Evolutionary conservation across 2,329 filamentous ascomycete species (phyloP), one percentile per base, ranked within the genome.

Genomic region (Aspergillus sp.): DNA sequence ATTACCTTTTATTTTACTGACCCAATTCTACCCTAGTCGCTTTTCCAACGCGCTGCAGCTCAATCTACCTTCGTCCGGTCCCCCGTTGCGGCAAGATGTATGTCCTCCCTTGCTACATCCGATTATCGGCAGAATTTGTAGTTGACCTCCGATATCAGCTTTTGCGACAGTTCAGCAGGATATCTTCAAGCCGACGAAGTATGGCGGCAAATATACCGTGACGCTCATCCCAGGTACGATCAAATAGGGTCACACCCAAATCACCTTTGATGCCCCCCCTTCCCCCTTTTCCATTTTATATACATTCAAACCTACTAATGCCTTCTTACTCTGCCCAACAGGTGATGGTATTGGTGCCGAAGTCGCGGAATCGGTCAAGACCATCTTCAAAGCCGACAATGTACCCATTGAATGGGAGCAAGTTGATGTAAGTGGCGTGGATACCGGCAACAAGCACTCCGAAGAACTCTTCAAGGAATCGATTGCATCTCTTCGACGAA

Each of bases 401-500:
- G 93, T 97, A 54, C 95, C 95, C 73, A 88, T 99, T 71, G 92
- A 97, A 80, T 98, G 95, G 93, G 95, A 99, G 80, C 93, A 98
- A 83, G 86, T 99, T 70, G 93, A 97, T 75, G 93, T 96, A 47
- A 92, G 91, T 27, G 95, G 95, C 78, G 85, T 98, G 65, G 90
- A 93, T 75, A 86, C 88, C 60, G 90, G 90, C 71, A 85, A 86
- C 77, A 91, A 92, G 80, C 89, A 92, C 78, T 91, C 92, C 59
- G 95, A 98, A 81, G 91, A 92, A 68, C 89, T 96, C 66, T 98
- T 99, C 86, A 88, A 90, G 75, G 91, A 98, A 81, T 93, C 92
- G 55, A 93, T 99, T 73, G 88, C 92, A 61, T 98, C 95, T 56
- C 86, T 99, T 72, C 91, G 91, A 83, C 89, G 95, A 80, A 99